A percentile compares a stretch with the other conserved stretches of the same genome.
These are phyloP conservation scores for Geranomyces variabilis DNA, from an alignment of 192 early-diverging fungal genomes.

Conservation along the genomic window DNA sequence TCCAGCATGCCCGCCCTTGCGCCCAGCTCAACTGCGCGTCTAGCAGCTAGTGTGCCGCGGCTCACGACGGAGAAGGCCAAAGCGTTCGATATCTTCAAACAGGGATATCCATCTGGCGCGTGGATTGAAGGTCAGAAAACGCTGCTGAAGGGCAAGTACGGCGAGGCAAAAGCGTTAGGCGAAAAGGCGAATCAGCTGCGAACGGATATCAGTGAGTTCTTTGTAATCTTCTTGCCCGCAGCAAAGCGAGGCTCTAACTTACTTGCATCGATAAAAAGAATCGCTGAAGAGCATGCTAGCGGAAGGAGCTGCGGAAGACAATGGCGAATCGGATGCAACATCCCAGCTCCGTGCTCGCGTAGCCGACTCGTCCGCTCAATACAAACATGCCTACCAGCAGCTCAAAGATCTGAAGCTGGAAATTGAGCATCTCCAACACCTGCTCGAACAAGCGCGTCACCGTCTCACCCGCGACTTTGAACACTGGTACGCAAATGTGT, in stretches of 20 bases:
- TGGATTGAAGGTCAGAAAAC: constrained; percentile 67
- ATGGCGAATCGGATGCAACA: not conserved
- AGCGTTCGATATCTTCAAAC: constrained; percentile 61
- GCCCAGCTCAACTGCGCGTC: not conserved
- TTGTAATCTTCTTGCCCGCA: not conserved
- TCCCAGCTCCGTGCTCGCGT: too few species aligned
- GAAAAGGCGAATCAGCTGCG: constrained; percentile 49
- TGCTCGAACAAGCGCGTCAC: constrained; percentile 59
- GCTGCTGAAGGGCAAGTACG: constrained; percentile 57
- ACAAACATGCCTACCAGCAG: constrained; percentile 54
- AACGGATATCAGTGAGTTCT: constrained; percentile 52
- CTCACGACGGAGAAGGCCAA: constrained; percentile 59
- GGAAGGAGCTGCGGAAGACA: constrained; percentile 1
- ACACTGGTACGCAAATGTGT: constrained; percentile 56
- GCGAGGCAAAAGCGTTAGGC: constrained; percentile 55
- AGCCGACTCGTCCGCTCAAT: constrained; percentile 34
- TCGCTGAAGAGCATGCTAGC: constrained; percentile 17
- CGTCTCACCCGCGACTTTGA: constrained; percentile 63
- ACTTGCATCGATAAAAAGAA: constrained; percentile 11
- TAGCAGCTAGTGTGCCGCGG: constrained; percentile 32
- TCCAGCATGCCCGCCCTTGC: too few species aligned
- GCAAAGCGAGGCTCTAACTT: not conserved
- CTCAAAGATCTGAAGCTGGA: constrained; percentile 64
- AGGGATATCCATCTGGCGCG: constrained; percentile 49
- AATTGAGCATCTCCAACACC: constrained; percentile 68